Base-by-base conservation (phyloP, 345 rosid species). In the Populus pruinosa region DNA sequence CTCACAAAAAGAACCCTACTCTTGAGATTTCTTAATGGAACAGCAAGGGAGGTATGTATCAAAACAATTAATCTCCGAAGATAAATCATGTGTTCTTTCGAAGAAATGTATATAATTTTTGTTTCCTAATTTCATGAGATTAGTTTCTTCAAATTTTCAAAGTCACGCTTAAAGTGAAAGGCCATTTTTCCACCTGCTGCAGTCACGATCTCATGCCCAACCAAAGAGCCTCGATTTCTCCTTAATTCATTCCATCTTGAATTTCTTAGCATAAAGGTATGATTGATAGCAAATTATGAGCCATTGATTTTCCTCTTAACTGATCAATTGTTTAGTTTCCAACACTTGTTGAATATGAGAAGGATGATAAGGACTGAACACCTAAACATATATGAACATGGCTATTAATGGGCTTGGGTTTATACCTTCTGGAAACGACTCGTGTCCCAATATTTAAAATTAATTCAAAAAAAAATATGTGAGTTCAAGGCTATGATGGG, bases 311-410 rank as follows among this genome's bases (percentile, higher is more conserved):
- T 53, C 3, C 59, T 53, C 59, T 18, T 53, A 53, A 6, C n/a
- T 6, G n/a, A 8, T 53, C 20, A 53, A 53, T 67, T 64, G 13
- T 69, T 44, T 47, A 55, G 44, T 50, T 2, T 12, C 20, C 75
- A 72, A 9, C 44, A 5, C 65, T 56, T n/a, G 49, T 39, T n/a
- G 6, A 79, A 82, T 65, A 56, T 12, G 75, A 21, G 18, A 59
- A 6, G 25, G 68, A 64, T 33, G 80, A 78, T 67, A 27, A 36
- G 11, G 85, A 78, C 79, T 67, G 44, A 17, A 67, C 38, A 27
- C 12, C 66, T 64, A 35, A 2, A 71, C 53, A 65, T 33, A 33
- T 33, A 23, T 16, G 55, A 71, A 27, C 4, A 41, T 14, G n/a
- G 39, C 41, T 8, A 31, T 36, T 55, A 4, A 31, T 2, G 33